phyloP scores from a whole-genome alignment of 2,329 filamentous ascomycete species.

The Massarina eburnea region DNA sequence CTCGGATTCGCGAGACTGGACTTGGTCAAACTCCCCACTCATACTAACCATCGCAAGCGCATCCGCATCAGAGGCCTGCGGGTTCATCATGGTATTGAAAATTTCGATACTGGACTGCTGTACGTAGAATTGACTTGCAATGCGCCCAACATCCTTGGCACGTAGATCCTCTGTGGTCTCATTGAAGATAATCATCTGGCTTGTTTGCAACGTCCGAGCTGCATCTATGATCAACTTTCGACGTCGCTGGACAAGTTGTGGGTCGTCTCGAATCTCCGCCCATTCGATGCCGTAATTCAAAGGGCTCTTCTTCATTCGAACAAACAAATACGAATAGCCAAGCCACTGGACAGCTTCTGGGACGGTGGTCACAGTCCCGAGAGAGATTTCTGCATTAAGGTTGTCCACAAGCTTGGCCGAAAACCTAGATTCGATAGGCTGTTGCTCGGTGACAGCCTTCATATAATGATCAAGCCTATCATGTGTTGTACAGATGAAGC shows the following conservation, averaged over 20 bases:
- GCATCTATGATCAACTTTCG: conserved; percentile 86
- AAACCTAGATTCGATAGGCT: conserved; percentile 96
- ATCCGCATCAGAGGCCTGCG: conserved; percentile 84
- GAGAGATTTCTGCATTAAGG: conserved; percentile 87
- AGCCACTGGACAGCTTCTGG: conserved; percentile 95
- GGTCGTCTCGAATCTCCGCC: conserved; percentile 86
- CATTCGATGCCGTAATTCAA: conserved; percentile 94
- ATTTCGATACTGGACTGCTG: conserved; percentile 91
- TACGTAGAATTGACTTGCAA: conserved; percentile 97
- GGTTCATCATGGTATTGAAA: conserved; percentile 93
- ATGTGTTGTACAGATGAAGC: conserved; percentile 96
- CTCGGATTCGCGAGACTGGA: conserved; percentile 88
- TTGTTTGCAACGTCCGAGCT: conserved; percentile 81
- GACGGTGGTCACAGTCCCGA: conserved; percentile 94
- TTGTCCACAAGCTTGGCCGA: conserved; percentile 94
- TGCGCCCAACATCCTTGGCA: conserved; percentile 92
- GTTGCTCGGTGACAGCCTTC: conserved; percentile 88
- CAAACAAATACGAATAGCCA: conserved; percentile 95
- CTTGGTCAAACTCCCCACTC: conserved; percentile 97
- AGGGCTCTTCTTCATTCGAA: conserved; percentile 91
- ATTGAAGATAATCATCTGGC: conserved; percentile 99
- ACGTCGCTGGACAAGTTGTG: conserved; percentile 80
- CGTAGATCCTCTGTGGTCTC: conserved; percentile 89
- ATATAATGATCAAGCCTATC: conserved; percentile 92
- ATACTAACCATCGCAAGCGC: conserved; percentile 95